A percentile compares a stretch with the other conserved stretches of the same genome.
Conservation (phyloP, 2,329 filamentous ascomycete genomes). For the Aspergillus tamarii region DNA sequence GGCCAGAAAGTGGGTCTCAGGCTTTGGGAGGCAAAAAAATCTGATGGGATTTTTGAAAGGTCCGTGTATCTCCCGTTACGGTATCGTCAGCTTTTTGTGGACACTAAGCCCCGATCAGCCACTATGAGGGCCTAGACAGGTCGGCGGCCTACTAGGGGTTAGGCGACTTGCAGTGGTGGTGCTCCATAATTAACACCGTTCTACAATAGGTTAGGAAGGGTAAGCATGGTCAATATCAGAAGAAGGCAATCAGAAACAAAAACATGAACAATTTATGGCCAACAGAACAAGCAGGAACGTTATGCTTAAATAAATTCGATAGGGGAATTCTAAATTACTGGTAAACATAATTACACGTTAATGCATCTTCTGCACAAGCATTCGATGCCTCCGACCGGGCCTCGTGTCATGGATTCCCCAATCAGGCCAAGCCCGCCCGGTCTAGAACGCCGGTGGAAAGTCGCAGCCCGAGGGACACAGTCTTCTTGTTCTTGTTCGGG, state of each 20-base stretch:
- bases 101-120: conserved; percentile 24
- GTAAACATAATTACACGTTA: background rate
- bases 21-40: conserved; percentile 8
- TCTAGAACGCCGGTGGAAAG: conserved; percentile 26
- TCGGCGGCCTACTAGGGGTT: conserved; percentile 15
- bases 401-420: conserved; percentile 29
- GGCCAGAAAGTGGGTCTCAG: conserved; percentile 12
- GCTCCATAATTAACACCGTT: conserved; percentile 5
- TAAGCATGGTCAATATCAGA: background rate
- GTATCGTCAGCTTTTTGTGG: conserved; percentile 14
- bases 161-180: conserved; percentile 5
- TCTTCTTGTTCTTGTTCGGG: conserved; percentile 13
- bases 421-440: conserved; percentile 23
- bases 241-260: background rate
- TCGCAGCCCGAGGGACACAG: conserved; percentile 21
- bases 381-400: conserved; percentile 14
- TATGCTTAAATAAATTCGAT: conserved; percentile 4
- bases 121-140: conserved; percentile 27
- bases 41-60: conserved; percentile 9
- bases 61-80: conserved; percentile 24
- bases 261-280: background rate
- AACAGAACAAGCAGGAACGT: background rate
- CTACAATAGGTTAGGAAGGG: background rate
- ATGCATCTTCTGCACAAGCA: conserved; percentile 3
- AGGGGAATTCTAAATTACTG: conserved; percentile 2